Conservation (phyloP, 2,329 filamentous ascomycete genomes). For the Diplodia mutila region DNA sequence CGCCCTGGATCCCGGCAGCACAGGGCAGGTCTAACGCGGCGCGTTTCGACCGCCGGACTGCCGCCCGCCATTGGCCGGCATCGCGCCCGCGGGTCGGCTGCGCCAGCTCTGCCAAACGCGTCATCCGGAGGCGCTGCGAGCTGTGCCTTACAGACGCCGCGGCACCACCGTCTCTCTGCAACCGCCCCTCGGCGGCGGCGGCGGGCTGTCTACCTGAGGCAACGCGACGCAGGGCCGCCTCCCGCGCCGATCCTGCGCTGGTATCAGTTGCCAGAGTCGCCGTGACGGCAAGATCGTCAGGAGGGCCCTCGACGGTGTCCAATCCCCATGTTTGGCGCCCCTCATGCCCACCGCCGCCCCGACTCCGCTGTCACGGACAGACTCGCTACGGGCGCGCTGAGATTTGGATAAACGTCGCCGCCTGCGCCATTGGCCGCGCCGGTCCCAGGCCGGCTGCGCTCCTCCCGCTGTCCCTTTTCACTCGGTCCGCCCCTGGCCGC, state of each 20-base stretch:
- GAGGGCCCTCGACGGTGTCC: constrained; percentile 3
- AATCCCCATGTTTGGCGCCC: constrained; percentile 23
- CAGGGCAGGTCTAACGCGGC: constrained; percentile 18
- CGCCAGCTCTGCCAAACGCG: constrained; percentile 9
- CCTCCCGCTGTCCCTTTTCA: constrained; percentile 18
- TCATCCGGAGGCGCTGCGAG: not conserved
- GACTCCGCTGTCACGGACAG: constrained; percentile 10
- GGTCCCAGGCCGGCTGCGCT: not conserved
- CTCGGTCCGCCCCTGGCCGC: constrained; percentile 21
- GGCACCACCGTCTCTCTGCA: not conserved
- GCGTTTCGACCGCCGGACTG: constrained; percentile 5
- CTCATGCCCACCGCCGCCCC: constrained; percentile 7
- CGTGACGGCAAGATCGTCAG: constrained; percentile 23
- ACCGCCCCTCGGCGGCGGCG: not conserved
- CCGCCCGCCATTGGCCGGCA: constrained; percentile 13
- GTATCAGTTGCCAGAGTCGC: not conserved
- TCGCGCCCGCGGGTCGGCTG: constrained; percentile 9
- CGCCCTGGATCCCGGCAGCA: constrained; percentile 18
- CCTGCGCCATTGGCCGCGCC: constrained; percentile 8
- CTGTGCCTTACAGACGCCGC: constrained; percentile 20
- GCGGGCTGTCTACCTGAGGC: constrained; percentile 15
- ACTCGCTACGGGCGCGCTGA: constrained; percentile 11
- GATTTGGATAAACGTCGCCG: constrained; percentile 21
- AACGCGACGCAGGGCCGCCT: constrained; percentile 13
- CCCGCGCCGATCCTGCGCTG: constrained; percentile 14